Evolutionary conservation across 1,284 basidiomycete genomes (phyloP).

Genomic region (Agroathelia rolfsii): DNA sequence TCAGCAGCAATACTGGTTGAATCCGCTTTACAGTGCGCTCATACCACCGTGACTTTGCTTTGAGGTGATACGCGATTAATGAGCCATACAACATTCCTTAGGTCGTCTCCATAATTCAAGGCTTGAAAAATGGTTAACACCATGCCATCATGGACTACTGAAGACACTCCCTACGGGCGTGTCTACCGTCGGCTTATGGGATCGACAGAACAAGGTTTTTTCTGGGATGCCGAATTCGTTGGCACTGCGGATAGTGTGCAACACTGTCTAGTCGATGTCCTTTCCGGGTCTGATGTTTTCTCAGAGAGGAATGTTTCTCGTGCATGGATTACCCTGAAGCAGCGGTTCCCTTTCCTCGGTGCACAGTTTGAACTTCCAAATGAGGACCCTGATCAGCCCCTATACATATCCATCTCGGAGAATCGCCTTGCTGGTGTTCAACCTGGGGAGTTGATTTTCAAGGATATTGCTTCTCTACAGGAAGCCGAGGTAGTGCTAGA

Average conservation of each 20-base stretch:
- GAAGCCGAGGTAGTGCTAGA: constrained; percentile 16
- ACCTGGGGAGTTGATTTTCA: constrained; percentile 9
- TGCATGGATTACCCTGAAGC: constrained; percentile 35
- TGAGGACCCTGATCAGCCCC: constrained; percentile 3
- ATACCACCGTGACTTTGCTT: too few species aligned
- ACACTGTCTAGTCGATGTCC: constrained; percentile 23
- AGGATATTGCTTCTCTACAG: constrained; percentile 8
- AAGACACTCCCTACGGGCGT: too few species aligned
- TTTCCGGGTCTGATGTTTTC: too few species aligned
- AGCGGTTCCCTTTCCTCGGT: constrained; percentile 36
- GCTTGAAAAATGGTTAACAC: too few species aligned
- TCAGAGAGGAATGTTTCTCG: constrained; percentile 23
- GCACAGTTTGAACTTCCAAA: constrained; percentile 16
- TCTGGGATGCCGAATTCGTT: constrained; percentile 32
- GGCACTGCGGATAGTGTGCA: constrained; percentile 36
- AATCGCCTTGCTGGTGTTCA: constrained; percentile 10
- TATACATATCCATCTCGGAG: background rate
- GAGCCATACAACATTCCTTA: too few species aligned
- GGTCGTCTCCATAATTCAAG: too few species aligned
- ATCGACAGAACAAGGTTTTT: constrained; percentile 31
- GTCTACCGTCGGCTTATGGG: constrained; percentile 31
- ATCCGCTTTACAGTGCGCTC: too few species aligned
- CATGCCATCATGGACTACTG: too few species aligned
- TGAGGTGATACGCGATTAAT: too few species aligned
- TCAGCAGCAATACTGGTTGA: too few species aligned